Conservation (phyloP, 306 rosid species). For the Sindora glabra region DNA sequence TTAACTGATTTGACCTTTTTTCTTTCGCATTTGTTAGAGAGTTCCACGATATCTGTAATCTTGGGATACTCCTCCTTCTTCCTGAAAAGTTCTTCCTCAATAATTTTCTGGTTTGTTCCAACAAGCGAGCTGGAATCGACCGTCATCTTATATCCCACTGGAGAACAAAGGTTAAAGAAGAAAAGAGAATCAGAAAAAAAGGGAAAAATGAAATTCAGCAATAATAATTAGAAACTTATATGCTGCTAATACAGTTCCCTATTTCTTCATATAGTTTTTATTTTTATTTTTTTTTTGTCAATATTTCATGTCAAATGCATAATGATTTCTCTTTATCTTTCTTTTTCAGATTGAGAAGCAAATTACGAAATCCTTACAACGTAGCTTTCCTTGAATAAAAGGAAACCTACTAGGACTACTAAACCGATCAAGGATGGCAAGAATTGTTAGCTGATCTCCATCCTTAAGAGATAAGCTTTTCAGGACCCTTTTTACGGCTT, state of each 20-base stretch:
- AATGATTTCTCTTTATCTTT: not conserved
- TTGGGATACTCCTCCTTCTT: constrained; percentile 31
- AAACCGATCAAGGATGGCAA: constrained; percentile 68
- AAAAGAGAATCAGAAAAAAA: not conserved
- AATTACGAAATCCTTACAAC: constrained; percentile 40
- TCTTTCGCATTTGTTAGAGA: constrained; percentile 20
- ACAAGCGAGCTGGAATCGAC: constrained; percentile 33
- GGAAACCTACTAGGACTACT: constrained; percentile 67
- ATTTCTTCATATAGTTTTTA: not conserved
- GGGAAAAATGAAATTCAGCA: constrained; percentile 4
- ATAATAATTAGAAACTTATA: not conserved
- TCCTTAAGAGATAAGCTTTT: constrained; percentile 27
- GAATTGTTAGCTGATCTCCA: constrained; percentile 61
- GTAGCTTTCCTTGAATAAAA: constrained; percentile 27
- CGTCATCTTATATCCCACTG: constrained; percentile 65
- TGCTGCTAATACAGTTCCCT: not conserved
- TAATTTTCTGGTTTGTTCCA: constrained; percentile 34
- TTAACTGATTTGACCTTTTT: constrained; percentile 38
- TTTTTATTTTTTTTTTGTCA: too few species aligned
- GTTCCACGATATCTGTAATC: constrained; percentile 15
- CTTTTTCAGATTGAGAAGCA: not conserved
- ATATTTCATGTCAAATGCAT: not conserved
- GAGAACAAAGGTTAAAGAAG: not conserved
- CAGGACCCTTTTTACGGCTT: constrained; percentile 37
- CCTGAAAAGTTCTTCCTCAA: constrained; percentile 24